phyloP scores from a whole-genome alignment of 441 rosid genomes.

The Gossypium trilobum region DNA sequence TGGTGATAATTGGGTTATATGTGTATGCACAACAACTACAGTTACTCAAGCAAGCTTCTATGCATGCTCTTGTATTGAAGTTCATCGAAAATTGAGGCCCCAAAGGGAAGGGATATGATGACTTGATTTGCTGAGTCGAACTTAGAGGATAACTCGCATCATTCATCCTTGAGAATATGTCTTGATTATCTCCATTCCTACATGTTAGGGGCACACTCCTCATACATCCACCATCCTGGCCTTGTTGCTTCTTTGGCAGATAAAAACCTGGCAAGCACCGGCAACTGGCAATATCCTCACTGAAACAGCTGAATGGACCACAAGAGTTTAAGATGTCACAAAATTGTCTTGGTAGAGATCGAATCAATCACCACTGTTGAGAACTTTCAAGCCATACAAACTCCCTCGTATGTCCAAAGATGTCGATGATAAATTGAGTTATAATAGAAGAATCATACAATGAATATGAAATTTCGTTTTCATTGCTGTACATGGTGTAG shows the following conservation, averaged over 20 bases:
- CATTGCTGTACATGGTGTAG: slow-evolving; percentile 3
- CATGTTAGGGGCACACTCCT: slow-evolving; percentile 2
- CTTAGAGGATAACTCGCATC: background rate
- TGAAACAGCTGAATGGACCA: slow-evolving; percentile 9
- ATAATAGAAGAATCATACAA: background rate
- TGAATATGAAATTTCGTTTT: slow-evolving; percentile 9
- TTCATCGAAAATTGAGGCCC: background rate
- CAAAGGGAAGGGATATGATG: background rate
- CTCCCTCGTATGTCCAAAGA: background rate
- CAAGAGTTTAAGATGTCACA: background rate
- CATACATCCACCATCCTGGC: background rate
- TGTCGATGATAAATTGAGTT: background rate
- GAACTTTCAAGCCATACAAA: background rate
- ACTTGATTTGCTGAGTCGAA: background rate
- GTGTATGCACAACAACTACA: slow-evolving; percentile 15
- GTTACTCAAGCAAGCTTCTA: slow-evolving; percentile 2
- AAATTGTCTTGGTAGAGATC: background rate
- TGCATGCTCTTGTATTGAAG: background rate
- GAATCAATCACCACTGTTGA: background rate
- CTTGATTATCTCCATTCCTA: background rate
- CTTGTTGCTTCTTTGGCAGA: background rate
- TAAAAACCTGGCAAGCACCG: slow-evolving; percentile 12
- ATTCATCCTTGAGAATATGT: slow-evolving; percentile 9
- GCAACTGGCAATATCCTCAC: background rate
- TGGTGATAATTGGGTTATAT: background rate